phyloP scores from a whole-genome alignment of 2,329 filamentous ascomycete genomes.

The Ophiostoma sp. region DNA sequence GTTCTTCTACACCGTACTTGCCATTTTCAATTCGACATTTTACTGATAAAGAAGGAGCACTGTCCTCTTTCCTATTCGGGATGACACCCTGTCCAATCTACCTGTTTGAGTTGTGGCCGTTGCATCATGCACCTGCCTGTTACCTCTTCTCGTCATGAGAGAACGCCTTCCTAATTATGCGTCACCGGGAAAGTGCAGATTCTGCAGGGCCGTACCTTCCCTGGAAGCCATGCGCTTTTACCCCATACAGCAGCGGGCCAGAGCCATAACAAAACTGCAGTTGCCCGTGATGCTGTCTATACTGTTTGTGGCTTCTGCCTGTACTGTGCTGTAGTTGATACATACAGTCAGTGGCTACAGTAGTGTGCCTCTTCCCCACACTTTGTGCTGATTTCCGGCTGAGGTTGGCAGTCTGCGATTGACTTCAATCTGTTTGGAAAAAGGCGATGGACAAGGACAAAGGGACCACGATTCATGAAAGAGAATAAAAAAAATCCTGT shows the following conservation, averaged over 20 bases:
- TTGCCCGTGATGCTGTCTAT: neutral
- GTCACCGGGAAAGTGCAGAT: conserved; percentile 9
- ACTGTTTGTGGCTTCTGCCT: neutral
- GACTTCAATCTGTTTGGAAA: neutral
- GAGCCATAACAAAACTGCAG: neutral
- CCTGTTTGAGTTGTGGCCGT: neutral
- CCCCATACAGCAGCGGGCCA: neutral
- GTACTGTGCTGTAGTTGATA: no score
- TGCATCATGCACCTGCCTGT: neutral
- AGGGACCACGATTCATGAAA: neutral
- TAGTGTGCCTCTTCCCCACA: neutral
- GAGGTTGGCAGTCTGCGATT: neutral
- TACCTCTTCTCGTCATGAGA: neutral
- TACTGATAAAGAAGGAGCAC: neutral
- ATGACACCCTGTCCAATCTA: neutral
- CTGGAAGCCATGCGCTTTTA: neutral
- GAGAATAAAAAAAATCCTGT: no score
- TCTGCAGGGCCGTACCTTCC: conserved; percentile 9
- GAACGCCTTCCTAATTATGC: neutral
- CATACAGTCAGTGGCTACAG: neutral
- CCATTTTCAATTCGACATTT: neutral
- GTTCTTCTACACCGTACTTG: neutral
- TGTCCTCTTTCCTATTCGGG: neutral
- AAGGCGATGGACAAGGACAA: neutral
- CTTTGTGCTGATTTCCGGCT: neutral